phyloP scores from a whole-genome alignment of 2,329 filamentous ascomycete genomes.

The Beauveria scarabaeidicola region DNA sequence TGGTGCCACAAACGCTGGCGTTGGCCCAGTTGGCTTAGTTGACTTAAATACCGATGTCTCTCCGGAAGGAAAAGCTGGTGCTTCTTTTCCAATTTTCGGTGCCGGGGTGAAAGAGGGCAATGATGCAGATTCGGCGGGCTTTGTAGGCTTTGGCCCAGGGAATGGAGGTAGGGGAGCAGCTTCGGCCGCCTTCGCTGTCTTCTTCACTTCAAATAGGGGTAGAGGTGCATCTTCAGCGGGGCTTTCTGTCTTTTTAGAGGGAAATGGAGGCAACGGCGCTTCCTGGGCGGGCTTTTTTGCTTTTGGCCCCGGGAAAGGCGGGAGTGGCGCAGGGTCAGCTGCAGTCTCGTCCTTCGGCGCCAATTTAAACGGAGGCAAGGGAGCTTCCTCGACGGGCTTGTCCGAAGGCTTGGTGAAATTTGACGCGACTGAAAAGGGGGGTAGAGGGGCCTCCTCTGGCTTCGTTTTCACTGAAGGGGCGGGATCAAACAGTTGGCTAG shows the following conservation, averaged over 20 bases:
- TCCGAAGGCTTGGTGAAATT: slow-evolving; percentile 15
- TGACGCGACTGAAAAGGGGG: slow-evolving; percentile 6
- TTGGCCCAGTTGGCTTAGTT: slow-evolving; percentile 1
- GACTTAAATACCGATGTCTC: slow-evolving; percentile 9
- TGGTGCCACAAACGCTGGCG: slow-evolving; percentile 15
- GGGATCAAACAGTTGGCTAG: slow-evolving; percentile 22
- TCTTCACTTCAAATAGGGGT: slow-evolving; percentile 26
- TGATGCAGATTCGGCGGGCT: slow-evolving; percentile 28
- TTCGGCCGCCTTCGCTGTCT: slow-evolving; percentile 15
- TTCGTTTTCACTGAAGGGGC: slow-evolving; percentile 17
- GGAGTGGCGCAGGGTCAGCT: slow-evolving; percentile 18
- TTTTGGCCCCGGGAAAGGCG: slow-evolving; percentile 25
- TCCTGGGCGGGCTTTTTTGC: slow-evolving; percentile 17
- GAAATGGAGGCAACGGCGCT: slow-evolving; percentile 3
- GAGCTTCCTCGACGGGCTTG: slow-evolving; percentile 9
- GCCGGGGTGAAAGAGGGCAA: slow-evolving; percentile 30
- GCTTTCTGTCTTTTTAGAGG: background rate
- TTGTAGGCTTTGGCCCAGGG: slow-evolving; percentile 21
- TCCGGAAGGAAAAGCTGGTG: background rate
- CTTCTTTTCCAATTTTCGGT: background rate
- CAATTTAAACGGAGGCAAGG: slow-evolving; percentile 13
- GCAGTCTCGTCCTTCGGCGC: slow-evolving; percentile 17
- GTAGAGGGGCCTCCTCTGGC: slow-evolving; percentile 12
- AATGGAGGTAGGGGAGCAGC: slow-evolving; percentile 25
- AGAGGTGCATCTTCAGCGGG: slow-evolving; percentile 18